These are phyloP conservation scores for Ustilago crameri DNA, from an alignment of 1,284 basidiomycete genomes.

Conservation along the genomic window DNA sequence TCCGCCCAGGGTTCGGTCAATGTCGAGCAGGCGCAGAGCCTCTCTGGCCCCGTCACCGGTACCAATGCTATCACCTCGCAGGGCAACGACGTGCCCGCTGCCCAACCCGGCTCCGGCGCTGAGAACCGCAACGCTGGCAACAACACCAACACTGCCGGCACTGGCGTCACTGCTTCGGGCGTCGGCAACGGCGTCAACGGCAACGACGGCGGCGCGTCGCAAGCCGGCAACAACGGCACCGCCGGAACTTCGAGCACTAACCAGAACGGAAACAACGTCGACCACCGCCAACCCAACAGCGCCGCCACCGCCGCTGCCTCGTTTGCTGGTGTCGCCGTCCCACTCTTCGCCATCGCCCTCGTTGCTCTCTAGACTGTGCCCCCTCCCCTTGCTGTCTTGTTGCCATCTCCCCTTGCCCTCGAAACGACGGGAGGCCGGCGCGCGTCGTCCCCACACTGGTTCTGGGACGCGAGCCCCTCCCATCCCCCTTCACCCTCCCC, in stretches of 20 bases:
- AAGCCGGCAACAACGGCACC: conserved; percentile 8
- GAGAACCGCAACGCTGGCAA: conserved; percentile 36
- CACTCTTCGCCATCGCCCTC: conserved; percentile 10
- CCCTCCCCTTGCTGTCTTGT: not conserved
- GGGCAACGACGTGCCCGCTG: conserved; percentile 44
- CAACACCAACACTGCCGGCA: conserved; percentile 30
- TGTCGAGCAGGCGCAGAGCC: conserved; percentile 13
- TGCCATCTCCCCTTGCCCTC: not conserved
- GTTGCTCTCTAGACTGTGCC: conserved; percentile 14
- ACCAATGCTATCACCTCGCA: conserved; percentile 50
- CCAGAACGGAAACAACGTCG: conserved; percentile 12
- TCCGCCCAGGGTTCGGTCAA: conserved; percentile 37
- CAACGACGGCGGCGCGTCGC: conserved; percentile 29
- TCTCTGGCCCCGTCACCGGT: conserved; percentile 42
- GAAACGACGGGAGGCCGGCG: not conserved
- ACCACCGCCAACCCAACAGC: conserved; percentile 26
- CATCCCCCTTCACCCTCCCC: not conserved
- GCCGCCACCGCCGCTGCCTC: not conserved
- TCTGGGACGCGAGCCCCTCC: conserved; percentile 14
- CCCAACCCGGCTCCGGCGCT: conserved; percentile 31
- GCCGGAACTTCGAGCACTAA: conserved; percentile 7
- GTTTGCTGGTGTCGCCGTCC: conserved; percentile 7
- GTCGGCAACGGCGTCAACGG: conserved; percentile 38
- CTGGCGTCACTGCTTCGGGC: conserved; percentile 25
- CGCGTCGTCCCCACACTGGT: conserved; percentile 16